Conservation (phyloP, 75 land plant species). For the Cupressus sempervirens region DNA sequence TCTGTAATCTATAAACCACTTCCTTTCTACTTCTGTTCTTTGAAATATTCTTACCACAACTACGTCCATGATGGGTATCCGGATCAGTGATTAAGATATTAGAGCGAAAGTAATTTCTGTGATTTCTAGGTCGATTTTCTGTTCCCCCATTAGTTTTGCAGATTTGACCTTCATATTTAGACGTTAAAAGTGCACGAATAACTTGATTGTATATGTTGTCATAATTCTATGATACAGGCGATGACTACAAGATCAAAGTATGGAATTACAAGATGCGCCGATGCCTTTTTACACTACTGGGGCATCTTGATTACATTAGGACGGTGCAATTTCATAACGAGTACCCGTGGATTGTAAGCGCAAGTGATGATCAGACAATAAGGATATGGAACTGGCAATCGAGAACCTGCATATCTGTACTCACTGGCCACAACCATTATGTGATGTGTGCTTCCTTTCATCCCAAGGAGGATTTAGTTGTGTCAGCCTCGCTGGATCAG, state of each 20-base stretch:
- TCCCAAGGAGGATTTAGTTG: constrained; percentile 62
- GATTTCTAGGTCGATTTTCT: background rate
- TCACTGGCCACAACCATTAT: constrained; percentile 73
- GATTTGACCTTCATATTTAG: background rate
- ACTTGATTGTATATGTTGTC: background rate
- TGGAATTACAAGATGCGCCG: constrained; percentile 74
- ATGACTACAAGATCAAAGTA: constrained; percentile 73
- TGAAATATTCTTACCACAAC: background rate
- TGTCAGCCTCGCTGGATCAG: constrained; percentile 65
- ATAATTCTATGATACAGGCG: constrained; percentile 29
- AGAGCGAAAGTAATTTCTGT: background rate
- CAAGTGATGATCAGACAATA: constrained; percentile 79
- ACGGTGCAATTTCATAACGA: constrained; percentile 77
- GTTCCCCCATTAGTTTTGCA: background rate
- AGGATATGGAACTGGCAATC: constrained; percentile 83
- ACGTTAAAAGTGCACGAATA: background rate
- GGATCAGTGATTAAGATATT: background rate
- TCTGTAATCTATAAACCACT: background rate
- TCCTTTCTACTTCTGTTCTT: background rate
- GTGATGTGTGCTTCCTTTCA: constrained; percentile 84
- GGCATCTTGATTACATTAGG: constrained; percentile 72
- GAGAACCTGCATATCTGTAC: constrained; percentile 61
- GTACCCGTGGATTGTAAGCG: constrained; percentile 74
- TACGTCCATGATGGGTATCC: background rate
- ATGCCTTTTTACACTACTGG: constrained; percentile 66